Percentiles rank a stretch among this genome's conserved stretches.
phyloP scores from a whole-genome alignment of 2,329 filamentous ascomycete genomes.

The Aspergillus alliaceus region DNA sequence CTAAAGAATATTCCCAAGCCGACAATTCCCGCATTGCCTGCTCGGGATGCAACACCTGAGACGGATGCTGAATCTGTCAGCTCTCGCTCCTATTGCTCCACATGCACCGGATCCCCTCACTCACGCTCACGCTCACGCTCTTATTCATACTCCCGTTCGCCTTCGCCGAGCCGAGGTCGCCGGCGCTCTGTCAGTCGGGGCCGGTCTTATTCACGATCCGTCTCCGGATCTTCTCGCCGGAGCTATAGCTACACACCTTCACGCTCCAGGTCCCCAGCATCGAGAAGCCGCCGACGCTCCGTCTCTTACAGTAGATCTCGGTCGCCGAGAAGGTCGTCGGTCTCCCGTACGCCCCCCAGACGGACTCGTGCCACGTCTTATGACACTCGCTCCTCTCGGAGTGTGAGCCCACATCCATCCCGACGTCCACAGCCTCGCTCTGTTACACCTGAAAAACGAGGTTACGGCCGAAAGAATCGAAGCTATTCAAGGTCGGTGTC shows the following conservation, averaged over 20 bases:
- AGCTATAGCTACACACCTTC: slow-evolving; percentile 37
- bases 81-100: slow-evolving; percentile 38
- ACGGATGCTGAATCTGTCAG: slow-evolving; percentile 66
- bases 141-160: slow-evolving; percentile 37
- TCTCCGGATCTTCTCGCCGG: slow-evolving; percentile 31
- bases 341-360: slow-evolving; percentile 32
- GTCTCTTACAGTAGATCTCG: slow-evolving; percentile 36
- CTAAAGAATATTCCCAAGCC: slow-evolving; percentile 89
- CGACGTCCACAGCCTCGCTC: slow-evolving; percentile 36
- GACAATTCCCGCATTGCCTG: slow-evolving; percentile 66
- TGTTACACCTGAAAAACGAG: slow-evolving; percentile 27
- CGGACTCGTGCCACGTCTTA: slow-evolving; percentile 27
- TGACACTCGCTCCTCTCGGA: slow-evolving; percentile 26
- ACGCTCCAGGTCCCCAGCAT: slow-evolving; percentile 35
- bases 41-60: slow-evolving; percentile 58
- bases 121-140: slow-evolving; percentile 49
- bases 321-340: slow-evolving; percentile 22
- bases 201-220: slow-evolving; percentile 33
- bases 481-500: slow-evolving; percentile 35
- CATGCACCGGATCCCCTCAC: slow-evolving; percentile 25
- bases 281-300: slow-evolving; percentile 30
- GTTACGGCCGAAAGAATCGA: slow-evolving; percentile 21
- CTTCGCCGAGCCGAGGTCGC: slow-evolving; percentile 30
- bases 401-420: slow-evolving; percentile 21
- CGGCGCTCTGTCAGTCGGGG: slow-evolving; percentile 25